These are phyloP conservation scores for Coniochaeta hoffmannii DNA, from an alignment of 2,329 filamentous ascomycete genomes.

Conservation along the genomic window DNA sequence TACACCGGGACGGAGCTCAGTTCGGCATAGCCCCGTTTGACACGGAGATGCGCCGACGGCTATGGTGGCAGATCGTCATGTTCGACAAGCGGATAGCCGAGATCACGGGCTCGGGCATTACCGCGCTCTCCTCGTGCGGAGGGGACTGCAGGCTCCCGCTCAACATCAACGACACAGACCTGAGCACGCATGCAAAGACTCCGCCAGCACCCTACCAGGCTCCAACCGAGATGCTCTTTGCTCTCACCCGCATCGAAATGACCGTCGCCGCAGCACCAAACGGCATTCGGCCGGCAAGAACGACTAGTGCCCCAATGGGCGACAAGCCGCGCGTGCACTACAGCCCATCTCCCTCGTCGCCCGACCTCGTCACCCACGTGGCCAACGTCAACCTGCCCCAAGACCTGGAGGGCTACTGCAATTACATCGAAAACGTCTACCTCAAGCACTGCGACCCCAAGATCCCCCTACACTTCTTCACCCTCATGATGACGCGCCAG, in stretches of 20 bases:
- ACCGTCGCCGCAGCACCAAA: slow-evolving; percentile 45
- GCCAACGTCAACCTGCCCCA: slow-evolving; percentile 43
- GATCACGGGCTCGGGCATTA: slow-evolving; percentile 52
- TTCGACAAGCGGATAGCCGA: slow-evolving; percentile 65
- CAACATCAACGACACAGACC: slow-evolving; percentile 55
- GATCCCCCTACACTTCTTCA: slow-evolving; percentile 53
- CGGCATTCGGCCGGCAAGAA: slow-evolving; percentile 22
- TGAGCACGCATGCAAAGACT: slow-evolving; percentile 50
- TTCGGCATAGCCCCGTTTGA: slow-evolving; percentile 49
- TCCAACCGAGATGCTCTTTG: slow-evolving; percentile 54
- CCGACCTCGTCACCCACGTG: slow-evolving; percentile 36
- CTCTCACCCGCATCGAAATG: slow-evolving; percentile 48
- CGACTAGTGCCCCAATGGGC: slow-evolving; percentile 7
- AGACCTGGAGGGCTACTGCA: slow-evolving; percentile 45
- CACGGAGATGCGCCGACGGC: slow-evolving; percentile 60
- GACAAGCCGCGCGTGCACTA: slow-evolving; percentile 19
- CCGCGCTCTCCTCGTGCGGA: slow-evolving; percentile 41
- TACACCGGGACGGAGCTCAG: slow-evolving; percentile 55
- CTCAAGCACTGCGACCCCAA: slow-evolving; percentile 49
- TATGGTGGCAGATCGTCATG: slow-evolving; percentile 66
- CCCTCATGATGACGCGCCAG: slow-evolving; percentile 48
- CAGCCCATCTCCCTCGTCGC: slow-evolving; percentile 29
- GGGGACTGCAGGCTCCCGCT: slow-evolving; percentile 50
- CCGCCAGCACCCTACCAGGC: slow-evolving; percentile 38
- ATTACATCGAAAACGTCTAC: slow-evolving; percentile 49